Evolutionary conservation across 148 eudicot genomes (phyloP).

Genomic region (Rhododendron williamsianum): DNA sequence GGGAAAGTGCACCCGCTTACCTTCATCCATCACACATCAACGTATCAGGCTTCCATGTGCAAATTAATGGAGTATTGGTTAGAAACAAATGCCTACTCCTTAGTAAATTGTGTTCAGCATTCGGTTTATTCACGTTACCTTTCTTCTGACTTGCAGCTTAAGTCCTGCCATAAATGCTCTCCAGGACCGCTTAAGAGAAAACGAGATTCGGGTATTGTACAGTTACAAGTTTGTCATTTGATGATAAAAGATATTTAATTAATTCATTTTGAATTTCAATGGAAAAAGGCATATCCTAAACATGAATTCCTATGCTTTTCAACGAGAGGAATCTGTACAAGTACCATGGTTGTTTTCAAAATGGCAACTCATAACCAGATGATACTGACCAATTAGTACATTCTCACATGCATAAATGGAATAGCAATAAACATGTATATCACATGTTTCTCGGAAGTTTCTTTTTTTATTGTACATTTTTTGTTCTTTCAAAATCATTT

Average conservation of each 20-base stretch:
- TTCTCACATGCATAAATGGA: background rate
- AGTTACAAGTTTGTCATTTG: background rate
- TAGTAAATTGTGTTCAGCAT: background rate
- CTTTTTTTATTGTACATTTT: background rate
- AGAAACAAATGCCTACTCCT: conserved; percentile 18
- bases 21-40: conserved; percentile 90
- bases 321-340: background rate
- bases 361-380: background rate
- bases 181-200: conserved; percentile 67
- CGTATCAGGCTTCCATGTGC: conserved; percentile 98
- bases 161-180: conserved; percentile 88
- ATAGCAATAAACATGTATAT: background rate
- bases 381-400: background rate
- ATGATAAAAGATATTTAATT: background rate
- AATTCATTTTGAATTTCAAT: background rate
- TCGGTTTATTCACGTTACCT: background rate
- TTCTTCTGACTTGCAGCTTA: conserved; percentile 52
- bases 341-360: background rate
- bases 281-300: background rate
- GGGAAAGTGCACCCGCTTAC: conserved; percentile 92
- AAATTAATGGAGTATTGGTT: conserved; percentile 97
- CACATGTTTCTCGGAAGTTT: background rate
- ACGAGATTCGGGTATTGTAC: conserved; percentile 68
- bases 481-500: background rate
- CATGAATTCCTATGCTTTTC: background rate